Conservation (phyloP, 768 basidiomycete genomes). For the Hortiboletus flavorubellus region DNA sequence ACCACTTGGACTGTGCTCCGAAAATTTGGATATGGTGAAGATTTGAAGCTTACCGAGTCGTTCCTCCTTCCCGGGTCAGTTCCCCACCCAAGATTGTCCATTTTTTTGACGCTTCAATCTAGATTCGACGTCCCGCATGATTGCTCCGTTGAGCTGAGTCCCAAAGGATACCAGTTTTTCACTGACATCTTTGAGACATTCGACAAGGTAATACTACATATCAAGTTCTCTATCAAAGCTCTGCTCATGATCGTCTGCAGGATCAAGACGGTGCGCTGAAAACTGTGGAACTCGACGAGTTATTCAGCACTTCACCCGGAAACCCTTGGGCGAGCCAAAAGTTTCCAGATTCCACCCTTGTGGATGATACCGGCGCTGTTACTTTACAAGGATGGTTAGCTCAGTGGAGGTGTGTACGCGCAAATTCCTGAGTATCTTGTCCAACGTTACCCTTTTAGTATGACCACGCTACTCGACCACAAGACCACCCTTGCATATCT, state of each 20-base stretch:
- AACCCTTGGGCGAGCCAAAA: slow-evolving; percentile 94
- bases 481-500: slow-evolving; percentile 90
- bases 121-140: slow-evolving; percentile 94
- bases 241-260: slow-evolving; percentile 36
- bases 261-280: slow-evolving; percentile 95
- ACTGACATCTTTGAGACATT: slow-evolving; percentile 95
- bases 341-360: slow-evolving; percentile 87
- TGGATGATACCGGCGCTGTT: slow-evolving; percentile 83
- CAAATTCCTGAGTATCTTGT: slow-evolving; percentile 1
- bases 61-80: slow-evolving; percentile 88
- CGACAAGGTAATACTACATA: slow-evolving; percentile 63
- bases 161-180: slow-evolving; percentile 94
- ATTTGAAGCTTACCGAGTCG: slow-evolving; percentile 81
- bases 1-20: slow-evolving; percentile 97
- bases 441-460: slow-evolving; percentile 45
- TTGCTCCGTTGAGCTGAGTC: slow-evolving; percentile 93
- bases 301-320: slow-evolving; percentile 93
- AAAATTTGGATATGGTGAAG: slow-evolving; percentile 95
- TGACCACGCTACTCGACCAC: slow-evolving; percentile 96
- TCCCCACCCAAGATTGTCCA: neutral
- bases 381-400: slow-evolving; percentile 98
- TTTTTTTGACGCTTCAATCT: slow-evolving; percentile 12
- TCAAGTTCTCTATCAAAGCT: neutral
- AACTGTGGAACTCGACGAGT: slow-evolving; percentile 72
- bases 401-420: slow-evolving; percentile 83